Evolutionary conservation across 495 filamentous ascomycete species (phyloP).

Genomic region (Recurvomyces mirabilis): DNA sequence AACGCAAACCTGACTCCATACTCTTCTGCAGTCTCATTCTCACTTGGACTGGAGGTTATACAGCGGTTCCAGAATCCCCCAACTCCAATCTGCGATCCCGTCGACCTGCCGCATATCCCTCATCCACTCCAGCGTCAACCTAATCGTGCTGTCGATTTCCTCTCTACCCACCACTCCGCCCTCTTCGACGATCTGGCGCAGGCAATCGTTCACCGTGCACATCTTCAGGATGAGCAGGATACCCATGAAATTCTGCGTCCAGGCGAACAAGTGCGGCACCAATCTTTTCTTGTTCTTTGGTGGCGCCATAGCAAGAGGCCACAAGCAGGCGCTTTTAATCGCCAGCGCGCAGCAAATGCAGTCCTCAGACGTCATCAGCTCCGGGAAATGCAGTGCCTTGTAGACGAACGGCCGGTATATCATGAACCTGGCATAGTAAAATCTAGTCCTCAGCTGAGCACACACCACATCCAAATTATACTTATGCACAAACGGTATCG

Average conservation of each 20-base stretch:
- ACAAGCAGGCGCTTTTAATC: slow-evolving; percentile 40
- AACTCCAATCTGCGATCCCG: slow-evolving; percentile 41
- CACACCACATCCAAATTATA: slow-evolving; percentile 44
- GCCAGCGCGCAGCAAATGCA: slow-evolving; percentile 40
- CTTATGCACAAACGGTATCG: slow-evolving; percentile 30
- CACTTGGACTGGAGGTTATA: slow-evolving; percentile 5
- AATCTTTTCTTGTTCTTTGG: slow-evolving; percentile 44
- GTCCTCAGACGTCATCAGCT: slow-evolving; percentile 43
- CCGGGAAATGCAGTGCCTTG: slow-evolving; percentile 48
- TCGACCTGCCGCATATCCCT: slow-evolving; percentile 40
- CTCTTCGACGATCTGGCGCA: slow-evolving; percentile 39
- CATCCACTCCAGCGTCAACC: slow-evolving; percentile 44
- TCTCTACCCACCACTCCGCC: slow-evolving; percentile 33
- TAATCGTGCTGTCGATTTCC: slow-evolving; percentile 37
- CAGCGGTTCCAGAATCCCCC: slow-evolving; percentile 35
- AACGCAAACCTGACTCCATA: too few relatives aligned
- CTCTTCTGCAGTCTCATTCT: too few relatives aligned
- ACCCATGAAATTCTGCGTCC: slow-evolving; percentile 46
- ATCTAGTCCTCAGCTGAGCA: slow-evolving; percentile 44
- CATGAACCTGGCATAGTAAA: slow-evolving; percentile 49
- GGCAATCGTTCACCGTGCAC: slow-evolving; percentile 37
- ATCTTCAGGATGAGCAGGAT: slow-evolving; percentile 47
- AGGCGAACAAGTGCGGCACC: slow-evolving; percentile 47
- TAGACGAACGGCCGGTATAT: slow-evolving; percentile 49
- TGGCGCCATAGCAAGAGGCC: slow-evolving; percentile 48